Conservation (phyloP, 2,329 filamentous ascomycete genomes). For the Penicillium sp. region DNA sequence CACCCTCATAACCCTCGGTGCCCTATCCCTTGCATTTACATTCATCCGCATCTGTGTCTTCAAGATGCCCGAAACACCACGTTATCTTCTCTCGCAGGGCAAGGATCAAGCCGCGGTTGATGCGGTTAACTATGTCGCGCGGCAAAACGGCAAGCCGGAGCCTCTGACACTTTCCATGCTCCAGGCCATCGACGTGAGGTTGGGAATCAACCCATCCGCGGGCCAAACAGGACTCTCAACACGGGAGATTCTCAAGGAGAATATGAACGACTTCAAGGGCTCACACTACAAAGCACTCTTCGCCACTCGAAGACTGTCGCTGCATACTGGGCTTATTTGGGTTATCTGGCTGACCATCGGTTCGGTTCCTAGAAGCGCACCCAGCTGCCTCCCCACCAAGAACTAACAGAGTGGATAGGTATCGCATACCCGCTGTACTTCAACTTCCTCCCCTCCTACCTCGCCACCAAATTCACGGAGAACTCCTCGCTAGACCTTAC, state of each 20-base stretch:
- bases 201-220: slow-evolving; percentile 13
- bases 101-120: slow-evolving; percentile 54
- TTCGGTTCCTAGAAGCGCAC: not conserved
- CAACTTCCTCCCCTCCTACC: slow-evolving; percentile 54
- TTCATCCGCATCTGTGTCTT: slow-evolving; percentile 35
- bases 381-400: not conserved
- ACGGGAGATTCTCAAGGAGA: slow-evolving; percentile 35
- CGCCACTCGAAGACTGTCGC: slow-evolving; percentile 28
- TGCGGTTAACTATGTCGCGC: slow-evolving; percentile 49
- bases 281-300: slow-evolving; percentile 36
- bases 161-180: slow-evolving; percentile 38
- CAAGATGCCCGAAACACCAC: slow-evolving; percentile 36
- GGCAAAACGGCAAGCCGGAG: slow-evolving; percentile 32
- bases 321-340: slow-evolving; percentile 45
- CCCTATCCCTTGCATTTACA: slow-evolving; percentile 31
- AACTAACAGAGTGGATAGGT: slow-evolving; percentile 27
- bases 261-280: slow-evolving; percentile 34
- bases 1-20: slow-evolving; percentile 33
- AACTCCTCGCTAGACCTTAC: slow-evolving; percentile 27
- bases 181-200: slow-evolving; percentile 32
- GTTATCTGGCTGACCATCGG: slow-evolving; percentile 51
- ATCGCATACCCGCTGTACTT: slow-evolving; percentile 55
- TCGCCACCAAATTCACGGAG: slow-evolving; percentile 44
- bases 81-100: slow-evolving; percentile 36
- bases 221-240: slow-evolving; percentile 24